Percentiles rank a stretch among this genome's conserved stretches.
phyloP scores from a whole-genome alignment of 192 early-diverging fungal genomes.

The Umbelopsis vinacea region DNA sequence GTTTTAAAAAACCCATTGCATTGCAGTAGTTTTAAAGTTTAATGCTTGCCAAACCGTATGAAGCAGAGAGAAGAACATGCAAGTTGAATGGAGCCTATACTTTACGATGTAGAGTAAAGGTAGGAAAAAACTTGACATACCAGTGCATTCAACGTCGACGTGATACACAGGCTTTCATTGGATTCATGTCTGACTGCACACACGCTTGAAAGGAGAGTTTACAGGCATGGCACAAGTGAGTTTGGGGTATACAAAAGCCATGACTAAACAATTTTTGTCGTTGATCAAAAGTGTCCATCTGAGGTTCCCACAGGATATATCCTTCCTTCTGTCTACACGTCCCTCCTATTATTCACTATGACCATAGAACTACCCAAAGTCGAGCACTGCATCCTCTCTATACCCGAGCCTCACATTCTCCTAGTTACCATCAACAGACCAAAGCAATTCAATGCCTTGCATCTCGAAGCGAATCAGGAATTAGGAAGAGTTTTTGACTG shows the following conservation, averaged over 20 bases:
- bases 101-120: too few relatives aligned
- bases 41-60: too few relatives aligned
- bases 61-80: too few relatives aligned
- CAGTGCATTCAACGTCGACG: too few relatives aligned
- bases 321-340: not conserved
- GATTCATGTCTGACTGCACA: not conserved
- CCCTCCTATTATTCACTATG: not conserved
- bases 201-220: not conserved
- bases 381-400: conserved; percentile 26
- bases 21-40: too few relatives aligned
- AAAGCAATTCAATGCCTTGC: conserved; percentile 37
- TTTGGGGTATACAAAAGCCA: not conserved
- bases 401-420: conserved; percentile 31
- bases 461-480: conserved; percentile 34
- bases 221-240: not conserved
- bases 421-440: conserved; percentile 45
- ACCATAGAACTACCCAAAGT: conserved; percentile 24
- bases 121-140: too few relatives aligned
- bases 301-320: conserved; percentile 12
- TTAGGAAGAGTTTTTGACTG: conserved; percentile 37
- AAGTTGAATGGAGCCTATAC: too few relatives aligned
- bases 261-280: conserved; percentile 15
- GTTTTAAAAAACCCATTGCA: not conserved
- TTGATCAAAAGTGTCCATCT: not conserved
- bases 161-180: too few relatives aligned